Evolutionary conservation across 2,329 filamentous ascomycete species (phyloP), one percentile per base, ranked within the genome.

Genomic region (Curvularia eragrostidis): DNA sequence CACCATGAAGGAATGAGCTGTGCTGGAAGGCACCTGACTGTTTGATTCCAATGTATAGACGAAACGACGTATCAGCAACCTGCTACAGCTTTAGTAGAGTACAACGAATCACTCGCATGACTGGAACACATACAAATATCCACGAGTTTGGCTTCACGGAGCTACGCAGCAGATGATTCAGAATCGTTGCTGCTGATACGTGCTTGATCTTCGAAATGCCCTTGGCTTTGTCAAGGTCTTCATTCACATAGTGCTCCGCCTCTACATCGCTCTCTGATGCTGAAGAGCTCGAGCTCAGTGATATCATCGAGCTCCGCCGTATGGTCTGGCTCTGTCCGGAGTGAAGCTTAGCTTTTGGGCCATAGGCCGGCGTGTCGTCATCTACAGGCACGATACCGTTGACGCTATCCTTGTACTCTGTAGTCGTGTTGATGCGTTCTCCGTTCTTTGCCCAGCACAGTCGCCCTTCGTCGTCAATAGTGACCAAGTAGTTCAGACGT

Each of bases 371-470:
- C 9, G 78, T 78, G 10, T 68, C 62, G 43, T 81, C 79, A 39
- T 78, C 74, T 21, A 68, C 73, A 1, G 75, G 78, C 12, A 83
- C 81, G 32, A 83, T 81, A 1, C 81, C 93, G 44, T 91, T 83
- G 19, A 94, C 83, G 63, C 90, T 94, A 76, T 97, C 93, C 71
- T 87, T 91, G 78, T 85, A 96, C 13, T 87, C 80, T 54, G 85
- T 84, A 1, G 87, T 89, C 0, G 93, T 97, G 71, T 90, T 90
- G 65, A 97, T 91, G 7, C 86, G 83, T 54, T 86, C 81, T 1
- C 88, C 88, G 68, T 95, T 93, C 79, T 95, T 96, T 1, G 89
- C 91, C 91, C 92, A 97, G 60, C 90, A 88, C n/a, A 97, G 81
- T 5, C 88, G 83, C 0, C 93, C 93, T 36, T 91, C 83, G 0